Conservation (phyloP, 2,329 filamentous ascomycete species). For the Hypoxylon sp. region DNA sequence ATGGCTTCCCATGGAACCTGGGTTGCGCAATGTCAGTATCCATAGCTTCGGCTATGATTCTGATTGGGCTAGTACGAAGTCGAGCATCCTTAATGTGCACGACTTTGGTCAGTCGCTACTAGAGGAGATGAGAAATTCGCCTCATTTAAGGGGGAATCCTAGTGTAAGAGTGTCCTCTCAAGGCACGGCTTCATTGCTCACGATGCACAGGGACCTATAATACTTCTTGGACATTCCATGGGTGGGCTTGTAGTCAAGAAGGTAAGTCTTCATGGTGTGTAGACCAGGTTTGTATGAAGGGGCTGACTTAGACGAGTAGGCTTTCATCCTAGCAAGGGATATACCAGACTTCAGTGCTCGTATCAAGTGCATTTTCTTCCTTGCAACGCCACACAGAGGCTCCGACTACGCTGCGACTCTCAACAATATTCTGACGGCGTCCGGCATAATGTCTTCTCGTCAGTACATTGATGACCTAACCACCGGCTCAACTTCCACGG, state of each 20-base stretch:
- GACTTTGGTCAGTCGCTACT: conserved; percentile 52
- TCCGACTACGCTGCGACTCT: conserved; percentile 50
- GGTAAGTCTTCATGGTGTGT: conserved; percentile 27
- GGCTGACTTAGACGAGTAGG: conserved; percentile 18
- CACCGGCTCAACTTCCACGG: conserved; percentile 42
- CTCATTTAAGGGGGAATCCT: conserved; percentile 33
- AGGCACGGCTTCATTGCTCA: background rate
- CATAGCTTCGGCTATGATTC: conserved; percentile 54
- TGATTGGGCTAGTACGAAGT: conserved; percentile 45
- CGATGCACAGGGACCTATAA: conserved; percentile 43
- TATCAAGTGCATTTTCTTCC: conserved; percentile 52
- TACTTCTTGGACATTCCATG: conserved; percentile 51
- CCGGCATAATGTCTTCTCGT: conserved; percentile 35
- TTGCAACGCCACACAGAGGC: conserved; percentile 55
- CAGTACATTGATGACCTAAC: conserved; percentile 49
- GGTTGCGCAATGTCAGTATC: conserved; percentile 48
- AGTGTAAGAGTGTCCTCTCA: background rate
- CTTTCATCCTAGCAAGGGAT: conserved; percentile 46
- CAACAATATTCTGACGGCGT: conserved; percentile 46
- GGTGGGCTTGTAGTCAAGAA: conserved; percentile 55
- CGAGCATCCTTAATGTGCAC: conserved; percentile 47
- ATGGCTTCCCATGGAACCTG: conserved; percentile 56
- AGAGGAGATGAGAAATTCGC: conserved; percentile 48
- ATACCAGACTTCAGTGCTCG: conserved; percentile 37
- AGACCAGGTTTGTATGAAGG: background rate